Percentiles rank a stretch among this genome's conserved stretches.
phyloP scores from a whole-genome alignment of 2,329 filamentous ascomycete genomes.

The Scytalidium sp. region DNA sequence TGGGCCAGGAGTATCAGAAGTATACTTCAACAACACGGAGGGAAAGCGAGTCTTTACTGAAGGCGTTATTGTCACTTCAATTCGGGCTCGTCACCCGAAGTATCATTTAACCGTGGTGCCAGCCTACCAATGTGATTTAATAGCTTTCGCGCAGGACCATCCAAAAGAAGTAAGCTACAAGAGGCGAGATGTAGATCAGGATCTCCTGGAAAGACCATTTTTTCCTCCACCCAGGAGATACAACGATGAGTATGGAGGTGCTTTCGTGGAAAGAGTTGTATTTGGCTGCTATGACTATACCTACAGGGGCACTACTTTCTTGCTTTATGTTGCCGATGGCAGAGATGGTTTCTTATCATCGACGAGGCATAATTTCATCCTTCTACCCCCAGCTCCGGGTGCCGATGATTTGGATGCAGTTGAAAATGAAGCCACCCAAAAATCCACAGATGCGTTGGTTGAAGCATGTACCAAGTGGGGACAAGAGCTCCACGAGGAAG shows the following conservation, averaged over 20 bases:
- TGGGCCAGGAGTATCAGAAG: constrained; percentile 6
- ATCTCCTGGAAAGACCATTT: constrained; percentile 15
- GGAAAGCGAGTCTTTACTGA: constrained; percentile 18
- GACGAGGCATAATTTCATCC: constrained; percentile 14
- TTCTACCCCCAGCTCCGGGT: constrained; percentile 7
- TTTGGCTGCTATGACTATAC: constrained; percentile 22
- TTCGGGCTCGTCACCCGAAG: constrained; percentile 17
- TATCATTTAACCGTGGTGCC: constrained; percentile 18
- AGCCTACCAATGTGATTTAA: constrained; percentile 8
- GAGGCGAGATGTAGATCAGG: constrained; percentile 7
- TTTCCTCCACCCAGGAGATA: constrained; percentile 20
- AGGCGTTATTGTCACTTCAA: constrained; percentile 14
- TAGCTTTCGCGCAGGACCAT: constrained; percentile 19
- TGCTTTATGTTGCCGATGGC: constrained; percentile 21
- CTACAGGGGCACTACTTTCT: constrained; percentile 15
- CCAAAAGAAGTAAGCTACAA: constrained; percentile 13
- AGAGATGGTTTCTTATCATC: constrained; percentile 12
- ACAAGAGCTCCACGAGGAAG: constrained; percentile 56
- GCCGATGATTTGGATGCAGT: constrained; percentile 8
- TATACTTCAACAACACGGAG: constrained; percentile 16
- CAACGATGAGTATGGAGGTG: constrained; percentile 18
- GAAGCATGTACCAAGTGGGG: constrained; percentile 52
- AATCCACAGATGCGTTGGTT: constrained; percentile 47
- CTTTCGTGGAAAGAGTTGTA: constrained; percentile 12
- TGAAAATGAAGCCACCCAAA: constrained; percentile 15